A percentile compares a stretch with the other conserved stretches of the same genome.
Evolutionary conservation across 768 basidiomycete genomes (phyloP).

Genomic region (Lactarius sanguifluus): DNA sequence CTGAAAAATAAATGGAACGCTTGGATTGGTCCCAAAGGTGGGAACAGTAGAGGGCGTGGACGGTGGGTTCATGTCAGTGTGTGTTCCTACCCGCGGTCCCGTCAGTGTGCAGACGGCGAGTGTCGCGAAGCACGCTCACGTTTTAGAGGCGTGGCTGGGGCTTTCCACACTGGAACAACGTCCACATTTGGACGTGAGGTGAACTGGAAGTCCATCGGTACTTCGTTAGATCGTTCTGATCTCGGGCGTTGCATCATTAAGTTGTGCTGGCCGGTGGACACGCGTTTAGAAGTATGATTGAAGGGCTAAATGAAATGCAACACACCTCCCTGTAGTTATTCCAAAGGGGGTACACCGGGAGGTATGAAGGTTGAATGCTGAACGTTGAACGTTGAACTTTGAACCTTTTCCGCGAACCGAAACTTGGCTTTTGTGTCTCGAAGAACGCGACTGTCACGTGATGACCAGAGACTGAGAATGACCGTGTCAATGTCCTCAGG

Average conservation of each 20-base stretch:
- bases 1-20: conserved; percentile 73
- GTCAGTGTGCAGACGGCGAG: conserved; percentile 33
- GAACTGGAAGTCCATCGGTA: conserved; percentile 89
- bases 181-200: conserved; percentile 59
- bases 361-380: background rate
- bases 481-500: background rate
- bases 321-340: conserved; percentile 6
- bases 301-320: background rate
- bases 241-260: conserved; percentile 18
- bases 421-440: background rate
- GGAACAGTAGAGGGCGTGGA: conserved; percentile 40
- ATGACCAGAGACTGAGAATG: background rate
- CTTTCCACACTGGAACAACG: conserved; percentile 62
- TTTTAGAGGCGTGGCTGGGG: conserved; percentile 61
- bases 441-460: conserved; percentile 27
- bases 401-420: background rate
- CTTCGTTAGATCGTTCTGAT: conserved; percentile 62
- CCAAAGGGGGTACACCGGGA: background rate
- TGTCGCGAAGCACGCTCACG: conserved; percentile 45
- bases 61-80: conserved; percentile 45
- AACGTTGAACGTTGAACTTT: background rate
- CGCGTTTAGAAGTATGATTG: conserved; percentile 13
- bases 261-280: conserved; percentile 18
- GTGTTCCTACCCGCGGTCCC: conserved; percentile 39
- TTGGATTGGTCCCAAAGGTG: conserved; percentile 62